A percentile compares a stretch with the other conserved stretches of the same genome.
Evolutionary conservation across 164 flowering plant species (phyloP).

Genomic region (Sextonia rubra): DNA sequence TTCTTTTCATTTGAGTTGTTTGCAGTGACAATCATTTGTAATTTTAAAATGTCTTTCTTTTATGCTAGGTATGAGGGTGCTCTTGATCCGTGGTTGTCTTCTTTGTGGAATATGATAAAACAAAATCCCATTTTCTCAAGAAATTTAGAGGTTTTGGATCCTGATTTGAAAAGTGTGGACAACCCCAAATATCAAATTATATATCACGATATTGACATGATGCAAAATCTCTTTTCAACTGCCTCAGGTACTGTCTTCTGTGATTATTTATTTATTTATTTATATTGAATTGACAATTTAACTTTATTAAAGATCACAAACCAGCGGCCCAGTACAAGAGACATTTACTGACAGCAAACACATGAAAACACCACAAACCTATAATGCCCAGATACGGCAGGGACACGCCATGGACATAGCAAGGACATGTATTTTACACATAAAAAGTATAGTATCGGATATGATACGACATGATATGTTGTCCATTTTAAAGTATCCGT

Average conservation of each 20-base stretch:
- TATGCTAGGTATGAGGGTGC: conserved; percentile 84
- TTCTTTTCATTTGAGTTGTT: not conserved
- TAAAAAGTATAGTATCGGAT: too few species aligned
- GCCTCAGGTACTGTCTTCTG: conserved; percentile 38
- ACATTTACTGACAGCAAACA: too few species aligned
- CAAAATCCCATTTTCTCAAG: conserved; percentile 58
- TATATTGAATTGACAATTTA: too few species aligned
- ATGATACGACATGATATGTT: too few species aligned
- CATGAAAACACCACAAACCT: too few species aligned
- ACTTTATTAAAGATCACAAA: too few species aligned
- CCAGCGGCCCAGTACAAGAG: too few species aligned
- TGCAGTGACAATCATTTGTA: conserved; percentile 5
- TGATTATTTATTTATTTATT: too few species aligned
- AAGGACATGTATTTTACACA: too few species aligned
- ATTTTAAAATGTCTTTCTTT: not conserved
- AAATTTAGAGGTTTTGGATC: conserved; percentile 32
- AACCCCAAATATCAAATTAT: conserved; percentile 56
- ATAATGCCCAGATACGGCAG: too few species aligned
- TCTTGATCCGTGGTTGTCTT: conserved; percentile 92
- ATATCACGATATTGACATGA: conserved; percentile 41
- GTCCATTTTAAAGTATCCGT: too few species aligned
- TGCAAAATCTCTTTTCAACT: conserved; percentile 26
- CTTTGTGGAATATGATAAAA: conserved; percentile 61
- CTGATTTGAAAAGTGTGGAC: conserved; percentile 42
- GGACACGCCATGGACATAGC: too few species aligned